Evolutionary conservation across 1,284 basidiomycete genomes (phyloP).

Genomic region (Papiliotrema terrestris): DNA sequence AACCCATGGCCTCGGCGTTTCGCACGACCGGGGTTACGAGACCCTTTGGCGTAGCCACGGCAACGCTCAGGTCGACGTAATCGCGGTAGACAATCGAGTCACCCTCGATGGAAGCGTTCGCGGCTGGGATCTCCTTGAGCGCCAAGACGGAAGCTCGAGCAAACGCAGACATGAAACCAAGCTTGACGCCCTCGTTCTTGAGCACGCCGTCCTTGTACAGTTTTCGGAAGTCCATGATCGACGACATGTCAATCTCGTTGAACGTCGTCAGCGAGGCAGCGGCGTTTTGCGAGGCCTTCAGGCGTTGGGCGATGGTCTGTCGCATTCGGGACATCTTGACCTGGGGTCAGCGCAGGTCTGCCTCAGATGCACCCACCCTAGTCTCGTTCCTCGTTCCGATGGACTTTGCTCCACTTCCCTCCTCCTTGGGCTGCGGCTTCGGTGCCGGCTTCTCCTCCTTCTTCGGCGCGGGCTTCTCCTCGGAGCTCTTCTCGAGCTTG

Average conservation of each 20-base stretch:
- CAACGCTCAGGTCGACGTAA: constrained; percentile 90
- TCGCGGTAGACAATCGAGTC: constrained; percentile 95
- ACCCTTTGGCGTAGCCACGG: constrained; percentile 96
- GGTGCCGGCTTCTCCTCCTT: constrained; percentile 45
- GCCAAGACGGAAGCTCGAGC: constrained; percentile 82
- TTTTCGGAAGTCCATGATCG: constrained; percentile 87
- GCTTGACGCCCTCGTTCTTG: constrained; percentile 92
- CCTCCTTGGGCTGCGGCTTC: constrained; percentile 31
- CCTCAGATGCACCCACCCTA: constrained; percentile 57
- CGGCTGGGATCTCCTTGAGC: constrained; percentile 86
- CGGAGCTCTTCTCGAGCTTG: constrained; percentile 53
- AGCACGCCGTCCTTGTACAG: constrained; percentile 92
- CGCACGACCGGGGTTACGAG: constrained; percentile 94
- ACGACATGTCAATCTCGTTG: constrained; percentile 99
- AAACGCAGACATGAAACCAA: constrained; percentile 98
- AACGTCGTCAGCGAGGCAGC: constrained; percentile 97
- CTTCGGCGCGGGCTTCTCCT: constrained; percentile 51
- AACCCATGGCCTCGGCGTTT: constrained; percentile 81
- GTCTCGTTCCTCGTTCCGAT: constrained; percentile 69
- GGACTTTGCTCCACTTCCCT: constrained; percentile 25
- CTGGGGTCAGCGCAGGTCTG: constrained; percentile 46
- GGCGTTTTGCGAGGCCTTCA: constrained; percentile 97
- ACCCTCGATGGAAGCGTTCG: constrained; percentile 89
- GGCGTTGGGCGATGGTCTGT: constrained; percentile 89
- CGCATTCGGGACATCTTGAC: constrained; percentile 99